Conservation (phyloP, 768 basidiomycete species). For the Pisolithus microcarpus region DNA sequence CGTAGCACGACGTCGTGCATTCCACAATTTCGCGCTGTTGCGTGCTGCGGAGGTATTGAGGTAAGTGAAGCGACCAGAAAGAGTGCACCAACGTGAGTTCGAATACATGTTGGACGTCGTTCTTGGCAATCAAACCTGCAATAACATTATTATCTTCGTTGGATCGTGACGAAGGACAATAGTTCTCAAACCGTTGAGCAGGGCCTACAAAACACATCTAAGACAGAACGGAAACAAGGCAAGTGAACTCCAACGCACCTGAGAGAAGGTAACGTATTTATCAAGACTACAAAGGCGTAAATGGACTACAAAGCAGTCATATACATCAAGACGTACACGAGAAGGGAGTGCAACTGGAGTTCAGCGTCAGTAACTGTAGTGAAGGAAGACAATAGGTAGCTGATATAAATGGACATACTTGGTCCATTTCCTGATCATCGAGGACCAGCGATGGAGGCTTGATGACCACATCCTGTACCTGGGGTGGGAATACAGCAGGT, state of each 20-base stretch:
- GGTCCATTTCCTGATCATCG: constrained; percentile 40
- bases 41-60: constrained; percentile 17
- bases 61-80: constrained; percentile 10
- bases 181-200: constrained; percentile 12
- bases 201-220: constrained; percentile 10
- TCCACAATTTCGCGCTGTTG: constrained; percentile 54
- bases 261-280: constrained; percentile 26
- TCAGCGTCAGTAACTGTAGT: too few species aligned
- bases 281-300: constrained; percentile 39
- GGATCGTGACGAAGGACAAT: not conserved
- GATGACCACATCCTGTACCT: constrained; percentile 15
- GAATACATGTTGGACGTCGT: constrained; percentile 22
- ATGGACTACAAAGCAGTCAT: constrained; percentile 9
- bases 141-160: not conserved
- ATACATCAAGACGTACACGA: constrained; percentile 39
- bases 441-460: constrained; percentile 24
- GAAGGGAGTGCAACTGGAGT: constrained; percentile 46
- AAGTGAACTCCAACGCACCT: constrained; percentile 21
- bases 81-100: constrained; percentile 15
- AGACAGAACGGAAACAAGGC: constrained; percentile 28
- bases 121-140: constrained; percentile 18
- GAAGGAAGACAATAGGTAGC: not conserved
- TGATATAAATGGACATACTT: constrained; percentile 27
- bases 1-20: constrained; percentile 53
- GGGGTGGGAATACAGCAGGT: constrained; percentile 46